Evolutionary conservation across 495 filamentous ascomycete species (phyloP).

Genomic region (Cryomyces antarcticus): DNA sequence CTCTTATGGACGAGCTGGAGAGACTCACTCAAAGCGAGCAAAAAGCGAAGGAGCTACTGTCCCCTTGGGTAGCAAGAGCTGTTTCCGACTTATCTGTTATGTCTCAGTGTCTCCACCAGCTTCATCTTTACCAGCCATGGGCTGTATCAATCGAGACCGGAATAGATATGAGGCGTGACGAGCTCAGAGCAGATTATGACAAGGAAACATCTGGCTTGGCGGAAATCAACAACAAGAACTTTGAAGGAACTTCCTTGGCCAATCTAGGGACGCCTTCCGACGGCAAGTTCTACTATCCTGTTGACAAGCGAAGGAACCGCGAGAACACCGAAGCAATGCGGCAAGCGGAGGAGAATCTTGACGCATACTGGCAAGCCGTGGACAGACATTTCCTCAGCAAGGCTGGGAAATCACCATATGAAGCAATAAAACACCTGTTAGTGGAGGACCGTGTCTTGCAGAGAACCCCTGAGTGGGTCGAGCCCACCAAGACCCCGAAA

Average conservation of each 20-base stretch:
- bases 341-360: slow-evolving; percentile 26
- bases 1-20: slow-evolving; percentile 27
- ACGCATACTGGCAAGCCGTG: slow-evolving; percentile 26
- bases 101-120: slow-evolving; percentile 20
- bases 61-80: slow-evolving; percentile 12
- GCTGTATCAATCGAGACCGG: slow-evolving; percentile 19
- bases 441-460: slow-evolving; percentile 14
- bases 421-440: not conserved
- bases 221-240: slow-evolving; percentile 1
- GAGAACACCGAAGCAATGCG: slow-evolving; percentile 24
- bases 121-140: slow-evolving; percentile 29
- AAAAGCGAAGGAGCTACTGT: slow-evolving; percentile 19
- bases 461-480: slow-evolving; percentile 30
- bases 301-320: slow-evolving; percentile 25
- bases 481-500: slow-evolving; percentile 11
- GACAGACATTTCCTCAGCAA: not conserved
- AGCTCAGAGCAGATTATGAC: slow-evolving; percentile 14
- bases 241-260: slow-evolving; percentile 2
- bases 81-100: slow-evolving; percentile 27
- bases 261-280: slow-evolving; percentile 14
- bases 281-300: slow-evolving; percentile 26
- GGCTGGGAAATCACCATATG: not conserved
- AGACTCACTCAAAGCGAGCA: slow-evolving; percentile 20
- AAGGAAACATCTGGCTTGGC: slow-evolving; percentile 4
- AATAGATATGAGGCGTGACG: slow-evolving; percentile 6